Percentiles rank a stretch among this genome's conserved stretches.
phyloP scores from a whole-genome alignment of 164 flowering plant genomes.

The Nymphaea thermarum region DNA sequence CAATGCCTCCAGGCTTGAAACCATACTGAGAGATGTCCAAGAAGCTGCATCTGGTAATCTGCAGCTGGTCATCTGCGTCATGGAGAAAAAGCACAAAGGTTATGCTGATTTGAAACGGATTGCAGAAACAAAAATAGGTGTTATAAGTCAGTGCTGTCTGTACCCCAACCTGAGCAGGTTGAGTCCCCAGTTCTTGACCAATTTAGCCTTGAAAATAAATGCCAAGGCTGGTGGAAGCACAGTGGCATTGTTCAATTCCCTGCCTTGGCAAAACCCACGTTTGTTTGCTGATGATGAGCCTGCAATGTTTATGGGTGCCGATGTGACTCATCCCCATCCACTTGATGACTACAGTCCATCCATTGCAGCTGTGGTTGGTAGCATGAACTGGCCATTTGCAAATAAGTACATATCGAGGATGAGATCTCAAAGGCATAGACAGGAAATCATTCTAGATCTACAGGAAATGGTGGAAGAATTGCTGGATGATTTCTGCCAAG shows the following conservation, averaged over 20 bases:
- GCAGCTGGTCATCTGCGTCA: conserved; percentile 70
- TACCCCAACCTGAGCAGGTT: conserved; percentile 48
- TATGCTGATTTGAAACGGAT: conserved; percentile 91
- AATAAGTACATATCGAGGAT: conserved; percentile 76
- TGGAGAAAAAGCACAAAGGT: conserved; percentile 88
- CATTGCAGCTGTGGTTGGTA: conserved; percentile 88
- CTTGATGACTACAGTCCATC: conserved; percentile 85
- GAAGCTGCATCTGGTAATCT: conserved; percentile 45
- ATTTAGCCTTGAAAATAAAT: conserved; percentile 85
- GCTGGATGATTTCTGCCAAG: conserved; percentile 47
- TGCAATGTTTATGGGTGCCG: conserved; percentile 91
- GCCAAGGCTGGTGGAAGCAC: conserved; percentile 93
- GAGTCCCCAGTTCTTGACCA: conserved; percentile 73
- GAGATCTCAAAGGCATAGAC: conserved; percentile 77
- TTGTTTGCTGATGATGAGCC: conserved; percentile 45
- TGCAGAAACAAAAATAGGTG: conserved; percentile 75
- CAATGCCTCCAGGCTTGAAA: conserved; percentile 53
- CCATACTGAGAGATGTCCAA: conserved; percentile 52
- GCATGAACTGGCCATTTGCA: conserved; percentile 94
- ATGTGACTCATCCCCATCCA: conserved; percentile 96
- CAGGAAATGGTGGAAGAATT: conserved; percentile 70
- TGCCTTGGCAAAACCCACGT: conserved; percentile 70
- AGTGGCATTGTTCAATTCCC: conserved; percentile 60
- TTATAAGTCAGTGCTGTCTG: conserved; percentile 83
- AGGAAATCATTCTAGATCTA: conserved; percentile 82